A percentile compares a stretch with the other conserved stretches of the same genome.
Conservation (phyloP, 148 eudicot species). For the Bassia scoparia region DNA sequence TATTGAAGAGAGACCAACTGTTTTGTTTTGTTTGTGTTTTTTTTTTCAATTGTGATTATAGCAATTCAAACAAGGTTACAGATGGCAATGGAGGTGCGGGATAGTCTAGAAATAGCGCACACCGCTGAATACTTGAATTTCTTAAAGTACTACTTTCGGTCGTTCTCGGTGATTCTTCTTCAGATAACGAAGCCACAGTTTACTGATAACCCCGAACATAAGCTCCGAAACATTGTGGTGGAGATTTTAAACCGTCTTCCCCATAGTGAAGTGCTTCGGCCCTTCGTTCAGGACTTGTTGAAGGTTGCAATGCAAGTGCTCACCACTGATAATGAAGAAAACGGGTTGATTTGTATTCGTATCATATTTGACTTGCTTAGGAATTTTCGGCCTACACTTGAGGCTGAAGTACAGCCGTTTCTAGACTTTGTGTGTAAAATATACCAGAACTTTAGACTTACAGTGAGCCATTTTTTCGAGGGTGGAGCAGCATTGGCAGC, state of each 20-base stretch:
- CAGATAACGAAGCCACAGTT: slow-evolving; percentile 91
- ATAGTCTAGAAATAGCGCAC: slow-evolving; percentile 89
- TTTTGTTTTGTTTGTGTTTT: too few species aligned
- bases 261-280: slow-evolving; percentile 89
- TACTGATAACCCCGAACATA: slow-evolving; percentile 77
- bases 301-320: slow-evolving; percentile 94
- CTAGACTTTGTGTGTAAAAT: slow-evolving; percentile 91
- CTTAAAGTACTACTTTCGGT: slow-evolving; percentile 79
- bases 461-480: slow-evolving; percentile 84
- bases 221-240: slow-evolving; percentile 78
- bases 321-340: slow-evolving; percentile 89
- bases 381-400: slow-evolving; percentile 82
- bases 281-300: slow-evolving; percentile 81
- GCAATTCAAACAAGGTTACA: slow-evolving; percentile 76
- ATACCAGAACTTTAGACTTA: slow-evolving; percentile 80
- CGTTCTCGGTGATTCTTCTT: slow-evolving; percentile 72
- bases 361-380: slow-evolving; percentile 87
- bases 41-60: too few species aligned
- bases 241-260: slow-evolving; percentile 94
- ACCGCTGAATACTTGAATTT: slow-evolving; percentile 97
- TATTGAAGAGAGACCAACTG: not conserved
- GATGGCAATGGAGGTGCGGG: slow-evolving; percentile 98
- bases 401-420: slow-evolving; percentile 92
- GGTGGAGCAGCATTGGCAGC: slow-evolving; percentile 63
- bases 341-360: slow-evolving; percentile 86